Base-by-base conservation (phyloP, 176 grass and related monocot genomes). In the Oryza meyeriana region DNA sequence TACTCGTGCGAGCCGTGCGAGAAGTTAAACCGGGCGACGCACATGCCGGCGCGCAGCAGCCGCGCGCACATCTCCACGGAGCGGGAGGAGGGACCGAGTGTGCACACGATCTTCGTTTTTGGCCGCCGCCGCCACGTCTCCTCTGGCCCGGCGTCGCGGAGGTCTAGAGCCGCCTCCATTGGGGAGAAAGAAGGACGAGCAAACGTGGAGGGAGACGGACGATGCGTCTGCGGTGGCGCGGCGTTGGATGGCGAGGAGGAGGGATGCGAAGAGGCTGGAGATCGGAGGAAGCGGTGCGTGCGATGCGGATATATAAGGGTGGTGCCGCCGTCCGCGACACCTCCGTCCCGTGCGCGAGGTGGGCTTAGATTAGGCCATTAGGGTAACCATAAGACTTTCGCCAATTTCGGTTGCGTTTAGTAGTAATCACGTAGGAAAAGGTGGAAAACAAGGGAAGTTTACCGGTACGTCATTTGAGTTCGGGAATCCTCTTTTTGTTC, bases 61-160 rank as follows among this genome's bases (percentile, higher is more conserved):
- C 80, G 85, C 78, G 83, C 69, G 81, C 93, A 89, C 94, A 97
- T 92, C 88, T 89, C 87, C 4, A 97, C 90, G 64, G 94, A 94
- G n/a, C 94, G 87, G 77, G 92, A 97, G 11, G 90, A 85, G 17
- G 92, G 94, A 36, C 94, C 92, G 20, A 97, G 85, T 12, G 92
- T 97, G 85, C 94, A 91, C 11, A 94, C 90, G 77, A 97, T 94
- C 90, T 97, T 94, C 33, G 94, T 97, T 81, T 92, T 97, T 10
- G 92, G 90, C 39, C 83, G 85, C 33, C 86, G 52, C 24, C 69
- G 42, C 79, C 84, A 87, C 50, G 61, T 83, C 80, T 74, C 78
- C 74, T 86, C 84, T 17, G 66, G 74, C 4, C 57, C 82, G 6
- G 24, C 59, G 66, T n/a, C 72, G 82, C 35, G 65, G 87, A 55